Conservation (phyloP, 1,284 basidiomycete genomes). For the Boletus semigastroideus region DNA sequence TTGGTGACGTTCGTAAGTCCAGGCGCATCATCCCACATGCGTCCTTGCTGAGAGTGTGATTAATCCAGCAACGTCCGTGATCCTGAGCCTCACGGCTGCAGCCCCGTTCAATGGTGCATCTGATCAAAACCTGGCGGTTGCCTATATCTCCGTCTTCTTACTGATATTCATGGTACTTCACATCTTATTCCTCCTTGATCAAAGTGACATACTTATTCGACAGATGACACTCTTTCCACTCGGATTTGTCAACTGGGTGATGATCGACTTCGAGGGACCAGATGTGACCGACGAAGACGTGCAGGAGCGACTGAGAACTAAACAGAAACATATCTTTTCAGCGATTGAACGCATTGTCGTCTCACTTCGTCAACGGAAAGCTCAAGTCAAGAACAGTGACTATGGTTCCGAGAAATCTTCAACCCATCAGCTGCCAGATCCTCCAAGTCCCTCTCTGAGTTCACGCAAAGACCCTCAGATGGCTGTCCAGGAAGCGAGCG, state of each 20-base stretch:
- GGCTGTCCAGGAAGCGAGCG: not conserved
- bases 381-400: not conserved
- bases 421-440: not conserved
- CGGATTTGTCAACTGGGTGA: conserved; percentile 52
- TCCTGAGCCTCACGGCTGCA: conserved; percentile 49
- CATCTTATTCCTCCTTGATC: not conserved
- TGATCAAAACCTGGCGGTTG: conserved; percentile 58
- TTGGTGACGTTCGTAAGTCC: conserved; percentile 69
- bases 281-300: conserved; percentile 58
- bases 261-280: conserved; percentile 61
- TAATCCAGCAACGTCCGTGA: conserved; percentile 56
- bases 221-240: conserved; percentile 65
- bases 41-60: not conserved
- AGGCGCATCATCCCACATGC: not conserved
- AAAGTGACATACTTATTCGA: not conserved
- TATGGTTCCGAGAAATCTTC: conserved; percentile 10
- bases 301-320: conserved; percentile 38
- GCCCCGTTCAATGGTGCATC: conserved; percentile 51
- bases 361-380: conserved; percentile 1
- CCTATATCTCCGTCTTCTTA: conserved; percentile 53
- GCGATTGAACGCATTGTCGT: conserved; percentile 9
- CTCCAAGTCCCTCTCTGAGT: not conserved
- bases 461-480: conserved; percentile 6
- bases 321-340: conserved; percentile 27
- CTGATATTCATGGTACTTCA: conserved; percentile 43